These are phyloP conservation scores for Irpex sp. DNA, from an alignment of 1,284 basidiomycete species.

Conservation along the genomic window DNA sequence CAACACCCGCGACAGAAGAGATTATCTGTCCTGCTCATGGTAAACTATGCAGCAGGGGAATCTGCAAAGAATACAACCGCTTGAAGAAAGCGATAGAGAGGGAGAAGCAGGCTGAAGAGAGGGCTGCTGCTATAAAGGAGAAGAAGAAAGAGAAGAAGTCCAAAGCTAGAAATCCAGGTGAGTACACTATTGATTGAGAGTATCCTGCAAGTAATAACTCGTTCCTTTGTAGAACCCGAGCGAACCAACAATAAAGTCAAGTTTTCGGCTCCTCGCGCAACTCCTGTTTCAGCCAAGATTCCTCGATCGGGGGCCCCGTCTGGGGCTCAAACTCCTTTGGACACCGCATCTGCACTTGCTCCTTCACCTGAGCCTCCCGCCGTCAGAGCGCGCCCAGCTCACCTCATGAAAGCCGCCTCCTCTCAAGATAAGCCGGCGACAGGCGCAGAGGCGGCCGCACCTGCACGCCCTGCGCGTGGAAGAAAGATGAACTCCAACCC, in stretches of 20 bases:
- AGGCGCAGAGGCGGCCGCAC: background rate
- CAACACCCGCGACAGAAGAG: background rate
- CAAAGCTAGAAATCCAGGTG: background rate
- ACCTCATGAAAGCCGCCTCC: slow-evolving; percentile 1
- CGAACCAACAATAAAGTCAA: background rate
- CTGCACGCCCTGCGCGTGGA: slow-evolving; percentile 5
- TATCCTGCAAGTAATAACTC: background rate
- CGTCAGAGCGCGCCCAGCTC: background rate
- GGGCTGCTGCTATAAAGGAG: background rate
- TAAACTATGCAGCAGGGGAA: slow-evolving; percentile 21
- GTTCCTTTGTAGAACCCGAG: background rate
- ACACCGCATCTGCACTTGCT: background rate
- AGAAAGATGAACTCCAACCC: slow-evolving; percentile 9
- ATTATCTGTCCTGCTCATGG: slow-evolving; percentile 21
- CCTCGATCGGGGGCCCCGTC: background rate
- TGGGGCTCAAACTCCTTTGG: background rate
- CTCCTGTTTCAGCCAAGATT: background rate
- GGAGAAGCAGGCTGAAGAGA: slow-evolving; percentile 9
- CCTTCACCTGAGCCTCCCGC: background rate
- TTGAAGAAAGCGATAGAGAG: slow-evolving; percentile 12
- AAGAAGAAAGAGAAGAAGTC: slow-evolving; percentile 6
- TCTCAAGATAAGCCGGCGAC: background rate
- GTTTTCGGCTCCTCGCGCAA: background rate
- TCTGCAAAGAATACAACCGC: slow-evolving; percentile 19
- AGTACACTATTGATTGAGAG: background rate